phyloP scores from a whole-genome alignment of 164 flowering plant species.

The Aristolochia contorta region DNA sequence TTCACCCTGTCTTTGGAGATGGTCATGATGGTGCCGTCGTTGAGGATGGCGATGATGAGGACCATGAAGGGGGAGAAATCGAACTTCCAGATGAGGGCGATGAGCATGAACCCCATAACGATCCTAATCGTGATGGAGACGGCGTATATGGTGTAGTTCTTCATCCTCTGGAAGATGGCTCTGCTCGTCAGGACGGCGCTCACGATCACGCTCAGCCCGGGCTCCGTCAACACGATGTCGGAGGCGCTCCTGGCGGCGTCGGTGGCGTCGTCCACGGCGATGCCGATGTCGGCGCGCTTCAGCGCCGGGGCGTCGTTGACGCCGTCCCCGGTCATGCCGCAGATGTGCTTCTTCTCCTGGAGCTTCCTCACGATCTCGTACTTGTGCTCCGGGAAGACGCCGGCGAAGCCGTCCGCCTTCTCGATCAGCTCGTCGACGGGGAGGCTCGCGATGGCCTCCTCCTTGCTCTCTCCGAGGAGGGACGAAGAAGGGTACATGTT shows the following conservation, averaged over 20 bases:
- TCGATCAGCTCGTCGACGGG: conserved; percentile 30
- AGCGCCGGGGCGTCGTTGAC: conserved; percentile 38
- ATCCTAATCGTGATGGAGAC: conserved; percentile 37
- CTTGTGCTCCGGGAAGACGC: conserved; percentile 37
- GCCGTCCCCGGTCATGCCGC: conserved; percentile 43
- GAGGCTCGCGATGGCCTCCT: conserved; percentile 12
- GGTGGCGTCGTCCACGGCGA: conserved; percentile 38
- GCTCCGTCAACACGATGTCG: conserved; percentile 37
- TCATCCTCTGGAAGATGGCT: conserved; percentile 33
- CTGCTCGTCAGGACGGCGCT: conserved; percentile 28
- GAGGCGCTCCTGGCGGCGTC: conserved; percentile 38
- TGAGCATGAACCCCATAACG: conserved; percentile 31
- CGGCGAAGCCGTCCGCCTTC: conserved; percentile 31
- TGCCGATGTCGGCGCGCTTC: conserved; percentile 34
- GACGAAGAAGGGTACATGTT: conserved; percentile 33
- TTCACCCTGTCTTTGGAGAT: conserved; percentile 34
- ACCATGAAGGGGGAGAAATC: conserved; percentile 40
- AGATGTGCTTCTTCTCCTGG: conserved; percentile 32
- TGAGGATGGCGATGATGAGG: conserved; percentile 29
- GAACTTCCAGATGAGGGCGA: conserved; percentile 36
- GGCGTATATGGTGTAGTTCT: conserved; percentile 36
- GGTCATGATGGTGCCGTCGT: conserved; percentile 38
- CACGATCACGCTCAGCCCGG: conserved; percentile 29
- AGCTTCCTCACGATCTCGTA: conserved; percentile 37
- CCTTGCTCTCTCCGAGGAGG: conserved; percentile 25